Percentiles rank a stretch among this genome's conserved stretches.
phyloP scores from a whole-genome alignment of 345 rosid genomes.

The Erucastrum elatum region DNA sequence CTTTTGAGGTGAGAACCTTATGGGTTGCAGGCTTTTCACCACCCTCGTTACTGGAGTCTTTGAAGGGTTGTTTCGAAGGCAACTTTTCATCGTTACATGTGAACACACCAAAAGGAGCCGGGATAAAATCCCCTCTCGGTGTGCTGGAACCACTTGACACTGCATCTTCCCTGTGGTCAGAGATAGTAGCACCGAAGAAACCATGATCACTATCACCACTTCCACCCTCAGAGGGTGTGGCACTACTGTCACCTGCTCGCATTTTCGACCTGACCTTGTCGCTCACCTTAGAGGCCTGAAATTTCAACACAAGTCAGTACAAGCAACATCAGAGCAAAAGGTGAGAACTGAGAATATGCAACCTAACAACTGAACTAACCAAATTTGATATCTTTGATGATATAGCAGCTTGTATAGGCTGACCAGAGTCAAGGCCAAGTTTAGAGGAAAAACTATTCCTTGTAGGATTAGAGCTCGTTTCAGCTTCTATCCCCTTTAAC shows the following conservation, averaged over 20 bases:
- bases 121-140: conserved; percentile 71
- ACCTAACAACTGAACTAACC: conserved; percentile 56
- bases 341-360: conserved; percentile 21
- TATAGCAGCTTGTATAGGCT: conserved; percentile 84
- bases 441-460: conserved; percentile 56
- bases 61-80: conserved; percentile 46
- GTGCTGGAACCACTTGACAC: conserved; percentile 89
- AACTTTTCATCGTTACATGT: conserved; percentile 55
- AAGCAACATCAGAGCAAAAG: conserved; percentile 26
- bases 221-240: conserved; percentile 66
- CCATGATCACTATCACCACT: conserved; percentile 76
- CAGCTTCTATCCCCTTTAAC: conserved; percentile 47
- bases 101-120: conserved; percentile 62
- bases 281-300: conserved; percentile 82
- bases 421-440: conserved; percentile 85
- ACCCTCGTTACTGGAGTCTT: conserved; percentile 69
- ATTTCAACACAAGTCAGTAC: conserved; percentile 34
- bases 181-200: conserved; percentile 48
- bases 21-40: conserved; percentile 74
- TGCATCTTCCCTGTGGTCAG: conserved; percentile 79
- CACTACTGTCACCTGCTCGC: conserved; percentile 55
- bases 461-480: conserved; percentile 51
- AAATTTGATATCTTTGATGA: conserved; percentile 89
- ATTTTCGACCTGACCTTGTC: conserved; percentile 82
- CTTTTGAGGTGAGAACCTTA: conserved; percentile 71